Base-by-base conservation (phyloP, 2,329 filamentous ascomycete genomes). In the Paraphaeosphaeria sporulosa region DNA sequence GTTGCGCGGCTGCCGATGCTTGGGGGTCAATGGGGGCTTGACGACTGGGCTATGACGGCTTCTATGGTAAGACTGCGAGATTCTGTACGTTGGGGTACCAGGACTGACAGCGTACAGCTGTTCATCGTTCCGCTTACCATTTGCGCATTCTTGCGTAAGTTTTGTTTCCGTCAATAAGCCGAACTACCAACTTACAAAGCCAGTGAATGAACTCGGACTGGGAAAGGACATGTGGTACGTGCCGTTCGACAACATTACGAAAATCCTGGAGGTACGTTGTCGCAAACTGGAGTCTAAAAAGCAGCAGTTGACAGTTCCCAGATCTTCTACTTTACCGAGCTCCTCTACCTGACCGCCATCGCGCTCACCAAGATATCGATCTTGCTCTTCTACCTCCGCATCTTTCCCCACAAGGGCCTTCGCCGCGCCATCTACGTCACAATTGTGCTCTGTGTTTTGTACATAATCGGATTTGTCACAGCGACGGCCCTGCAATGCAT, bases 141-240 rank as follows among this genome's bases (percentile, higher is more conserved):
- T 25, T 59, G 71, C 13, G 66, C 68, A 7, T 50, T 70, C 32
- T 44, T 62, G 9, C 56, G 56, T 62, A 57, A 56, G 58, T 64
- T 27, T 13, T 12, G 2, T 17, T 17, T 12, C 8, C n/a, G 5
- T 32, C 15, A n/a, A 40, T 21, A 9, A 50, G 17, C 3, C 25
- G 21, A 21, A 15, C 19, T n/a, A 27, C 46, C 15, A 38, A 19
- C 23, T 59, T 53, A 51, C 48, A 55, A 4, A 32, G 59, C 32
- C 38, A 64, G 6, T 58, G 59, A 53, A 48, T n/a, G 42, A 46
- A 32, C 30, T 32, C 32, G 84, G 83, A 0, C 69, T 85, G 5
- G 82, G 83, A 2, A 78, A 69, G n/a, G 83, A 86, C 57, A 76
- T 85, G 15, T 86, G 83, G 83, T 82, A 80, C 0, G 60, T 86